Base-by-base conservation (phyloP, 768 basidiomycete species). In the Paxillus involutus region DNA sequence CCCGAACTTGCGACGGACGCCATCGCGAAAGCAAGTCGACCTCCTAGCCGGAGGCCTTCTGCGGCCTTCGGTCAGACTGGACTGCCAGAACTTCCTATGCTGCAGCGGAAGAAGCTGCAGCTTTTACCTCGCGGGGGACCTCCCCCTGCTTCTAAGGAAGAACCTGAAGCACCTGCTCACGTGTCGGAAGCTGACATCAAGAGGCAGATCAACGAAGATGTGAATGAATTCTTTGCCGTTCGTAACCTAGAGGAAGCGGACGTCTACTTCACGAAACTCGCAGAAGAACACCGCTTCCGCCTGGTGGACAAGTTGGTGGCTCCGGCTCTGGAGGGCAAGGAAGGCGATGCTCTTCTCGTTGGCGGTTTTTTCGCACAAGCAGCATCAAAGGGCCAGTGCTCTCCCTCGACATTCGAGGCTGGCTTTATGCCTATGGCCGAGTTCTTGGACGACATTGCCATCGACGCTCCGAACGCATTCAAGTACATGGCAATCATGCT, bases 381-480 rank as follows among this genome's bases (percentile, higher is more conserved):
- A 9, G 72, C 77, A 32, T 78, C 78, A 41, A 89, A 86, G 73
- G 77, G 75, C 40, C 73, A 86, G 30, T 84, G 86, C 58, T 76
- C 83, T 1, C 47, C 77, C 4, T 80, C 78, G 4, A 69, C 80
- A 3, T 86, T 97, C 68, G 87, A 92, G 71, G 80, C 86, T 54
- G 91, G 92, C 13, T 85, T 96, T 68, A 66, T 65, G 44, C 77
- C 80, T 1, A 77, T 83, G 47, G 83, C 86, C 29, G 91, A 93
- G 71, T 72, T 86, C 52, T 78, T 98, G 62, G 92, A 93, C 63
- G 94, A 98, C 65, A 81, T 94, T 53, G 86, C 88, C 30, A 86
- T 94, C 61, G 94, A 98, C 68, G 89, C 89, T 44, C 95, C 96
- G 9, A 87, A 86, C 64, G 96, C 94, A 0, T 87, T 88, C 74